A percentile compares a stretch with the other conserved stretches of the same genome.
These are phyloP conservation scores for Ceratobasidium papillatum DNA, from an alignment of 1,284 basidiomycete genomes.

Conservation along the genomic window DNA sequence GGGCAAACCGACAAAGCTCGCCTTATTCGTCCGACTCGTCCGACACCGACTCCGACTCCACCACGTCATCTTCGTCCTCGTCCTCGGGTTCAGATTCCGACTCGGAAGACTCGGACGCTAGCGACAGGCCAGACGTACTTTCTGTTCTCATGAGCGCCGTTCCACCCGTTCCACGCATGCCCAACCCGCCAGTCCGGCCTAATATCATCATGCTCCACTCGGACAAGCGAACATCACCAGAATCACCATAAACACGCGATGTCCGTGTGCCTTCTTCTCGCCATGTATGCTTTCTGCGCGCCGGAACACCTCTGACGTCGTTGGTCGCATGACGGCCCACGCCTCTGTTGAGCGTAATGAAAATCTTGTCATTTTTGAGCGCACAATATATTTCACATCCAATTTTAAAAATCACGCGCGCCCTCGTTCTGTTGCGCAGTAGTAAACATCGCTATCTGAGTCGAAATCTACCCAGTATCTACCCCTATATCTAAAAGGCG, in stretches of 20 bases:
- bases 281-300: not conserved
- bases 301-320: constrained; percentile 12
- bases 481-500: not conserved
- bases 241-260: not conserved
- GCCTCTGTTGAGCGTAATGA: not conserved
- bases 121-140: constrained; percentile 26
- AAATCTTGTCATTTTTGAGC: not conserved
- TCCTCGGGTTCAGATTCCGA: constrained; percentile 29
- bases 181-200: not conserved
- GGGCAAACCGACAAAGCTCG: constrained; percentile 2
- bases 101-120: constrained; percentile 12
- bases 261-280: not conserved
- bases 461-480: not conserved
- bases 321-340: constrained; percentile 4
- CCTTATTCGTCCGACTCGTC: not conserved
- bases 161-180: constrained; percentile 29
- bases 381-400: not conserved
- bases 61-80: not conserved
- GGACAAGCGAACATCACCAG: not conserved
- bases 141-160: constrained; percentile 38
- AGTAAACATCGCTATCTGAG: not conserved
- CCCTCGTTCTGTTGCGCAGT: not conserved
- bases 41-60: not conserved
- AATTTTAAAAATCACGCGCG: not conserved
- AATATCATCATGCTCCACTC: constrained; percentile 29